Evolutionary conservation across 2,329 filamentous ascomycete genomes (phyloP).

Genomic region (Ampelomyces quisqualis): DNA sequence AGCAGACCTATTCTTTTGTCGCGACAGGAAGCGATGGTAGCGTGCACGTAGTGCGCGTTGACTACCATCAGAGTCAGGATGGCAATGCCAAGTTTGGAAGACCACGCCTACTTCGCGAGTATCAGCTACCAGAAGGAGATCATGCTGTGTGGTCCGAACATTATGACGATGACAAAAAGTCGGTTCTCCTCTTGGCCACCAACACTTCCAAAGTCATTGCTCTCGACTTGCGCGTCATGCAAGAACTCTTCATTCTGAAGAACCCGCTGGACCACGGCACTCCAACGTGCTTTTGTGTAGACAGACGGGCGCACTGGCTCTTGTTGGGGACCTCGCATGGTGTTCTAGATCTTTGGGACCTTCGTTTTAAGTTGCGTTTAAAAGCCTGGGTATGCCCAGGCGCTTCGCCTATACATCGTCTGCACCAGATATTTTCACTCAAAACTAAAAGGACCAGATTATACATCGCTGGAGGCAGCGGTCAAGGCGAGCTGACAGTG

Average conservation of each 20-base stretch:
- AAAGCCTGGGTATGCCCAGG: conserved; percentile 86
- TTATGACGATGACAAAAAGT: conserved; percentile 77
- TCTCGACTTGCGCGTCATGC: conserved; percentile 85
- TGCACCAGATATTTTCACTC: conserved; percentile 63
- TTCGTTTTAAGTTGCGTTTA: conserved; percentile 87
- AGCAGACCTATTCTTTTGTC: conserved; percentile 90
- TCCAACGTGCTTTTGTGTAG: conserved; percentile 87
- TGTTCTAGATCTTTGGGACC: conserved; percentile 90
- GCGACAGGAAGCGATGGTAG: conserved; percentile 88
- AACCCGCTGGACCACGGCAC: conserved; percentile 91
- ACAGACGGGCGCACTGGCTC: conserved; percentile 85
- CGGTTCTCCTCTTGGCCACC: conserved; percentile 82
- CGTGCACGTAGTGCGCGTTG: conserved; percentile 78
- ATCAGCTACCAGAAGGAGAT: conserved; percentile 72
- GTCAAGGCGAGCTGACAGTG: conserved; percentile 83
- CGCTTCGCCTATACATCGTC: conserved; percentile 74
- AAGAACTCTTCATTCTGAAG: conserved; percentile 72
- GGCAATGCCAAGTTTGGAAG: conserved; percentile 71
- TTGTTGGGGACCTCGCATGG: conserved; percentile 90
- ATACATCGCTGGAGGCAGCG: conserved; percentile 84
- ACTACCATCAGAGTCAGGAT: conserved; percentile 58
- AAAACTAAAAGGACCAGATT: conserved; percentile 71
- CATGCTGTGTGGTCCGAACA: conserved; percentile 90
- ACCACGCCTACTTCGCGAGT: conserved; percentile 68
- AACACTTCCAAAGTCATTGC: conserved; percentile 81